Evolutionary conservation across 2,329 filamentous ascomycete genomes (phyloP), one percentile per base, ranked within the genome.

Genomic region (Fusarium sambucinum): DNA sequence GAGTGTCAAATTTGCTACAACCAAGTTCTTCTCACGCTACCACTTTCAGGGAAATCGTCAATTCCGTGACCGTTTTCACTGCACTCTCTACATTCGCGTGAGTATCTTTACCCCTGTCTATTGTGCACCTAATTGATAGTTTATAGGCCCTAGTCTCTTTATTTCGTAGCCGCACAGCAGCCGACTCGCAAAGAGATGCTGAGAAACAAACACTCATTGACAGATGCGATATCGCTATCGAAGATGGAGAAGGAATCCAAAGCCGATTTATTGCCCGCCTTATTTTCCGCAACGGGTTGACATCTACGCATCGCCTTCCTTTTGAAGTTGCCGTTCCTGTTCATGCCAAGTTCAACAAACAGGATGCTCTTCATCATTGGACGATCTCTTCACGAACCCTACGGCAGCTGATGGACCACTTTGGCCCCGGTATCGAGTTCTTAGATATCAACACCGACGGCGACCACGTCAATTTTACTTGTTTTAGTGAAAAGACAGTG

Each of bases 391-490:
- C 91, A 4, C 84, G 88, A 60, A 90, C 90, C 0, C 79, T 95
- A 52, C 87, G 90, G 64, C 91, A 94, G 72, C 86, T 93, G 64
- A 90, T 92, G 79, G 92, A 94, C 62, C 92, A 93, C 74, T 94
- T 94, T 74, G 91, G 91, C 0, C 90, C 90, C 2, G 92, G 91
- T 7, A 93, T 92, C 32, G 92, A 95, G 76, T 90, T 94, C 69
- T 85, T 95, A 4, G 92, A 94, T 70, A 90, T 95, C 66, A 91
- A 92, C 74, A 89, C 90, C 0, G 89, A 93, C 63, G 88, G 89
- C 14, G 88, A 92, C 54, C 87, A 91, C 46, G 89, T 92, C 17
- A 91, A 92, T 59, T 92, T 95, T 72, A 92, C 91, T 27, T 94
- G 91, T 75, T 94, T 92, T 73, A 94, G 91, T 1, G 92, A 94